Percentiles rank a stretch among this genome's conserved stretches.
Evolutionary conservation across 2,329 filamentous ascomycete species (phyloP).

Genomic region (Hypoxylon sp.): DNA sequence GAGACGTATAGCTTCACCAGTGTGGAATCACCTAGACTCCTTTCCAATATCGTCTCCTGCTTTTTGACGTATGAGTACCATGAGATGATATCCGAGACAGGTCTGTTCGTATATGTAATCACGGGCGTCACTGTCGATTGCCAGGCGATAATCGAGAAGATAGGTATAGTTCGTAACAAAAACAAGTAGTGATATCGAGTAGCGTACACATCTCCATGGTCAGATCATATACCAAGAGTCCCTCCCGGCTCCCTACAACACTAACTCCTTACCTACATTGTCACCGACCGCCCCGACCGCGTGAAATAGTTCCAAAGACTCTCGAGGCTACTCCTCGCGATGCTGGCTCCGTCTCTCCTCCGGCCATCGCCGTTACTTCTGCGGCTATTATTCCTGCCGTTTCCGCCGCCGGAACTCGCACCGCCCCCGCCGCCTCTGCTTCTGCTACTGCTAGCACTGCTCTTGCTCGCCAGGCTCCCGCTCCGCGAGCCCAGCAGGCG

Average conservation of each 20-base stretch:
- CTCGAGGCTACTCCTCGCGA: neutral
- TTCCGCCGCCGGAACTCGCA: neutral
- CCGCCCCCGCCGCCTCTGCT: neutral
- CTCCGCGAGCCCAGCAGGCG: constrained; percentile 3
- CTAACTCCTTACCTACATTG: constrained; percentile 24
- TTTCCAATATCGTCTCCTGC: no score
- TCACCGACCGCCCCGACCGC: constrained; percentile 21
- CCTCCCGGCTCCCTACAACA: neutral
- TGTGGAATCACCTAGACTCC: neutral
- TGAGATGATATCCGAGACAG: no score
- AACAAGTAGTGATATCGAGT: constrained; percentile 27
- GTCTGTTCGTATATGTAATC: neutral
- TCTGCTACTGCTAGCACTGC: neutral
- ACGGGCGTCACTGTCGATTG: neutral
- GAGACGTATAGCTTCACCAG: neutral
- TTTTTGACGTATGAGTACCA: neutral
- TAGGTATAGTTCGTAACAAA: constrained; percentile 23
- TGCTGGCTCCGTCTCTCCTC: neutral
- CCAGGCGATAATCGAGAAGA: neutral
- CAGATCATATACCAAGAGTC: constrained; percentile 6
- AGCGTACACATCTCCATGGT: constrained; percentile 21
- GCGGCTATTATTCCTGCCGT: neutral
- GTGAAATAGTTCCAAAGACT: neutral
- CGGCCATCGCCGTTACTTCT: neutral
- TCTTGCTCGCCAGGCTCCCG: neutral